Conservation (phyloP, 192 early-diverging fungal genomes). For the Spizellomyces punctatus region DNA sequence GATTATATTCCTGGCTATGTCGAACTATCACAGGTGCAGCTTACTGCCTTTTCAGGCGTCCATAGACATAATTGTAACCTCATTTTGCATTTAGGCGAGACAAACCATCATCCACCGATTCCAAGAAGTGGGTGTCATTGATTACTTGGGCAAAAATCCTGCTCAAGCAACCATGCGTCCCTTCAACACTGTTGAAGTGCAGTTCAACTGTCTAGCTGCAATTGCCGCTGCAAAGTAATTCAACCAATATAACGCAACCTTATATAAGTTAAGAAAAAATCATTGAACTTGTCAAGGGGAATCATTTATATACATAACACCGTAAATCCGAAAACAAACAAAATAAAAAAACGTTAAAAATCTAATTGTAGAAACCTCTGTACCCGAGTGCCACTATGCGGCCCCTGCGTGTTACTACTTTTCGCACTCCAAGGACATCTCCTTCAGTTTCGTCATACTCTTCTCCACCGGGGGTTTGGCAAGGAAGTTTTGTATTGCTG, state of each 20-base stretch:
- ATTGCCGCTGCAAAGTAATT: background rate
- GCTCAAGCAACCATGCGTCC: background rate
- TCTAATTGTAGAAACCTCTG: too few relatives aligned
- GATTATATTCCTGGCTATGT: slow-evolving; percentile 41
- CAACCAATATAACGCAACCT: too few relatives aligned
- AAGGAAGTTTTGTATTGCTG: slow-evolving; percentile 61
- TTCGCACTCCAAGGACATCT: slow-evolving; percentile 51
- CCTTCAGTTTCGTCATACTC: slow-evolving; percentile 54
- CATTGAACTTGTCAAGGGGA: too few relatives aligned
- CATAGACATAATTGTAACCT: background rate
- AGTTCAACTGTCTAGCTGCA: slow-evolving; percentile 1
- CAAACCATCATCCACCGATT: slow-evolving; percentile 29
- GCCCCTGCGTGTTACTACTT: slow-evolving; percentile 11
- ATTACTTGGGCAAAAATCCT: slow-evolving; percentile 23
- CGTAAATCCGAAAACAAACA: too few relatives aligned
- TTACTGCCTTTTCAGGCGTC: background rate
- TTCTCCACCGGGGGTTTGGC: slow-evolving; percentile 58
- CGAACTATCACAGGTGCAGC: slow-evolving; percentile 20
- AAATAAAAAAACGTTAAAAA: too few relatives aligned
- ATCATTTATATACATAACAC: too few relatives aligned
- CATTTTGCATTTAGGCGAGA: slow-evolving; percentile 11
- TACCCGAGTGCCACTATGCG: too few relatives aligned
- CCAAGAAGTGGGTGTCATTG: slow-evolving; percentile 36
- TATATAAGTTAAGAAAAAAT: too few relatives aligned
- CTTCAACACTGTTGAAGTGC: background rate